Evolutionary conservation across 257 asterid genomes (phyloP).

Genomic region (Solanum paucissectum): DNA sequence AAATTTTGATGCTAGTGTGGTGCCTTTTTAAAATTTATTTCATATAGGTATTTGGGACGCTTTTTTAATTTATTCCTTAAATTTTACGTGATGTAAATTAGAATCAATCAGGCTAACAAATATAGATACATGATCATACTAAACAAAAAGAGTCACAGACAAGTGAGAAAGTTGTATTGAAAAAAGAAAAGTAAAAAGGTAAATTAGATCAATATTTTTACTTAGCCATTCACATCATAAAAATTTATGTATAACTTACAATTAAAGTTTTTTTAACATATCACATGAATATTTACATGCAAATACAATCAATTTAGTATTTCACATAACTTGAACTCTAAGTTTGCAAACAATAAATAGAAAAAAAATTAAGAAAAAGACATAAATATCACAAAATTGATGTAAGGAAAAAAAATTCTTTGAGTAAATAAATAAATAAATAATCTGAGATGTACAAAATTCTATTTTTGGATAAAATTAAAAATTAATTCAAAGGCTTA

Average conservation of each 20-base stretch:
- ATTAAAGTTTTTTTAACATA: not conserved
- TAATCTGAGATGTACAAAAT: not conserved
- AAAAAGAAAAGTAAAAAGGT: not conserved
- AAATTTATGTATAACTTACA: not conserved
- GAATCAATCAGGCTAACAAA: not conserved
- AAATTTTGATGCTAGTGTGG: not conserved
- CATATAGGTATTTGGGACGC: not conserved
- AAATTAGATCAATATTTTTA: not conserved
- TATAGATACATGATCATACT: not conserved
- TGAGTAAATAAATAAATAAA: slow-evolving; percentile 16
- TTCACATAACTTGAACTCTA: slow-evolving; percentile 6
- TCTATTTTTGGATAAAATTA: slow-evolving; percentile 7
- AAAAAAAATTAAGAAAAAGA: not conserved
- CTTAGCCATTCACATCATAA: not conserved
- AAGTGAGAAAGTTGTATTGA: not conserved
- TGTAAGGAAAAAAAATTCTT: not conserved
- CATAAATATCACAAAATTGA: not conserved
- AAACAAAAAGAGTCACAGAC: not conserved
- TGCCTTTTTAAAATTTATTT: not conserved
- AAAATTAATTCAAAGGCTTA: slow-evolving; percentile 51
- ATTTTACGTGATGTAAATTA: not conserved
- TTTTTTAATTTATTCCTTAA: not conserved
- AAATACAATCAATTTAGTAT: not conserved
- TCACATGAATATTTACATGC: slow-evolving; percentile 15
- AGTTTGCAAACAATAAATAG: not conserved